These are phyloP conservation scores for Isabelozyma pseudorhagii DNA, from an alignment of 805 yeast genomes.

Conservation along the genomic window DNA sequence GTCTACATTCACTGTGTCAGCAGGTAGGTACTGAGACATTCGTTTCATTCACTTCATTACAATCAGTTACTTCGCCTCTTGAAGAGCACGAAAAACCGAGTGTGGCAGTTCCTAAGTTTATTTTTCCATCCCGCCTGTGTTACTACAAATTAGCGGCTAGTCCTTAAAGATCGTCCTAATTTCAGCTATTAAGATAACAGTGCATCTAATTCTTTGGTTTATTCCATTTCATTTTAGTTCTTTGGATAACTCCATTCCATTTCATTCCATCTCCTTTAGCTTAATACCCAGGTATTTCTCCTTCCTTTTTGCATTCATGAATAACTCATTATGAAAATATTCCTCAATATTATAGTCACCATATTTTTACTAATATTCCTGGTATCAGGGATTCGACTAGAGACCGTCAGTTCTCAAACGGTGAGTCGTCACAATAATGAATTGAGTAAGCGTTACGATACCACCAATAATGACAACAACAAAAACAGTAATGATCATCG, in stretches of 20 bases:
- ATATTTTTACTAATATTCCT: background rate
- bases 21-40: too few relatives aligned
- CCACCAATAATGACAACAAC: constrained; percentile 1
- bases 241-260: background rate
- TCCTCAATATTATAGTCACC: background rate
- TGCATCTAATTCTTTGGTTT: background rate
- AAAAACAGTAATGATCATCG: constrained; percentile 6
- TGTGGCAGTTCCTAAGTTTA: too few relatives aligned
- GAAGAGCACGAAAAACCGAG: too few relatives aligned
- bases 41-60: too few relatives aligned
- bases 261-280: too few relatives aligned
- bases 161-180: too few relatives aligned
- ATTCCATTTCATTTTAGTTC: background rate
- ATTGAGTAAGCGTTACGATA: background rate
- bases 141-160: too few relatives aligned
- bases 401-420: constrained; percentile 1
- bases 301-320: background rate
- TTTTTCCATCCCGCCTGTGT: too few relatives aligned
- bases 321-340: background rate
- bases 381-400: constrained; percentile 1
- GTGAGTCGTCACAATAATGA: background rate
- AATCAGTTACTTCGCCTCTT: too few relatives aligned
- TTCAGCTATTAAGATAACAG: background rate
- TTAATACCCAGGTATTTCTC: too few relatives aligned
- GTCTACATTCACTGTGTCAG: too few relatives aligned